Conservation (phyloP, 2,329 filamentous ascomycete species). For the Colletotrichum lindemuthianum region DNA sequence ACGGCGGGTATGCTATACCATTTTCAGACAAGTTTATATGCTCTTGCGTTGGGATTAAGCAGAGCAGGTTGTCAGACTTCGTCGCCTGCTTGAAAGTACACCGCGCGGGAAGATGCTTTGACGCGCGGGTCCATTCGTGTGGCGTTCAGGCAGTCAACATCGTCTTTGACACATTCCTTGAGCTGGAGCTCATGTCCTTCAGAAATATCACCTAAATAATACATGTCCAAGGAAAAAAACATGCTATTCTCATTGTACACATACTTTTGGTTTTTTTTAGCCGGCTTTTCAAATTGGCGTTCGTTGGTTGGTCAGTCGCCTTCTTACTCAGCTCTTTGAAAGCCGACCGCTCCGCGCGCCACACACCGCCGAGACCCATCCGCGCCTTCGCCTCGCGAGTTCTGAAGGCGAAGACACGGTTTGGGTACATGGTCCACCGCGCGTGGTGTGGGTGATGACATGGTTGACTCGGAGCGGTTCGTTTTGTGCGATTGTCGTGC, state of each 20-base stretch:
- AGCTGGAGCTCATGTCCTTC: too few relatives aligned
- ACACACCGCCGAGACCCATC: not conserved
- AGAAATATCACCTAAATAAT: not conserved
- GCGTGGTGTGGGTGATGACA: not conserved
- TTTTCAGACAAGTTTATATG: constrained; percentile 11
- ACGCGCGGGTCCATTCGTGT: constrained; percentile 7
- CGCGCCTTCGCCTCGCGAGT: not conserved
- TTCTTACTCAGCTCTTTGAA: constrained; percentile 32
- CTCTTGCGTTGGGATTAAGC: too few relatives aligned
- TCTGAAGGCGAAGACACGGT: not conserved
- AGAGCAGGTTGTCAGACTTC: too few relatives aligned
- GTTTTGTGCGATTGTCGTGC: too few relatives aligned
- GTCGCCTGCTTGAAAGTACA: not conserved
- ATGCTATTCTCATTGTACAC: not conserved
- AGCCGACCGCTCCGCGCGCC: constrained; percentile 2
- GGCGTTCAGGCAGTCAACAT: too few relatives aligned
- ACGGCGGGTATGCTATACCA: constrained; percentile 28
- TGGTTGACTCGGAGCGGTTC: too few relatives aligned
- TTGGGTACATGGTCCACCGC: not conserved
- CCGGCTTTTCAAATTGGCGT: constrained; percentile 11
- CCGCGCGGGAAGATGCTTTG: constrained; percentile 22
- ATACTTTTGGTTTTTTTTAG: not conserved
- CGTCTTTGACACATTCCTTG: too few relatives aligned
- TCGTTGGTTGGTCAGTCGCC: constrained; percentile 19
- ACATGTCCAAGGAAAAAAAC: not conserved